A percentile compares a stretch with the other conserved stretches of the same genome.
Conservation (phyloP, 495 filamentous ascomycete genomes). For the Antarctomyces pellizariae region DNA sequence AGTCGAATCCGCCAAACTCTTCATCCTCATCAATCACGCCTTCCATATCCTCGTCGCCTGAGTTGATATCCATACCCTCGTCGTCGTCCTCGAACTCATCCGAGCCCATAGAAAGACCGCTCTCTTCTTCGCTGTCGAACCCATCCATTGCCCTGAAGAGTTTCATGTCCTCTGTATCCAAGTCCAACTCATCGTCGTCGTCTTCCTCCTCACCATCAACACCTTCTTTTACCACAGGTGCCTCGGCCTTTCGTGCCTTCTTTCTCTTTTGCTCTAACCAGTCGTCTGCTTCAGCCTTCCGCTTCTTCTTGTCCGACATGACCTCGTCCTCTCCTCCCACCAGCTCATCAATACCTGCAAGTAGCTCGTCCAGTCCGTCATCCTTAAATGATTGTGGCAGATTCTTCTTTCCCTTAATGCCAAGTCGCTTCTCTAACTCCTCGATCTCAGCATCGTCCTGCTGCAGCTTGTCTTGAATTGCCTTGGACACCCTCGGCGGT, state of each 20-base stretch:
- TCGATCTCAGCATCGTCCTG: constrained; percentile 75
- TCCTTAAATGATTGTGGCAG: constrained; percentile 56
- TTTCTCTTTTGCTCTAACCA: constrained; percentile 23
- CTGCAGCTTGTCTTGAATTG: constrained; percentile 36
- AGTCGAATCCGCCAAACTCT: constrained; percentile 13
- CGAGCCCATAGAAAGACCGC: constrained; percentile 7
- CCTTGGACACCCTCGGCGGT: constrained; percentile 25
- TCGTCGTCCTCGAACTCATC: constrained; percentile 10
- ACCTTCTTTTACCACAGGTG: constrained; percentile 11
- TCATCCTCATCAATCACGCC: constrained; percentile 15
- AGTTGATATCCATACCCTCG: constrained; percentile 11
- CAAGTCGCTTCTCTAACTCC: constrained; percentile 70
- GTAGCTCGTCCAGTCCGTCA: constrained; percentile 59
- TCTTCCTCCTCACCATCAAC: constrained; percentile 14
- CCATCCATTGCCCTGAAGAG: constrained; percentile 5
- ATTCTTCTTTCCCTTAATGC: constrained; percentile 56
- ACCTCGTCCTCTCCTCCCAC: constrained; percentile 27
- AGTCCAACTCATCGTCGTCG: constrained; percentile 17
- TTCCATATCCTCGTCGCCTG: constrained; percentile 12
- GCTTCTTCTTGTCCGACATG: constrained; percentile 39
- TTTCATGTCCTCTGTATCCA: constrained; percentile 9
- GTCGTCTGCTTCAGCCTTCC: constrained; percentile 35
- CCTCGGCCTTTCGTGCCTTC: constrained; percentile 18
- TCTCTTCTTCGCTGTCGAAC: constrained; percentile 10
- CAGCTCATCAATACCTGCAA: constrained; percentile 41